Base-by-base conservation (phyloP, 106 monocot species). In the Dioscorea dumetorum region DNA sequence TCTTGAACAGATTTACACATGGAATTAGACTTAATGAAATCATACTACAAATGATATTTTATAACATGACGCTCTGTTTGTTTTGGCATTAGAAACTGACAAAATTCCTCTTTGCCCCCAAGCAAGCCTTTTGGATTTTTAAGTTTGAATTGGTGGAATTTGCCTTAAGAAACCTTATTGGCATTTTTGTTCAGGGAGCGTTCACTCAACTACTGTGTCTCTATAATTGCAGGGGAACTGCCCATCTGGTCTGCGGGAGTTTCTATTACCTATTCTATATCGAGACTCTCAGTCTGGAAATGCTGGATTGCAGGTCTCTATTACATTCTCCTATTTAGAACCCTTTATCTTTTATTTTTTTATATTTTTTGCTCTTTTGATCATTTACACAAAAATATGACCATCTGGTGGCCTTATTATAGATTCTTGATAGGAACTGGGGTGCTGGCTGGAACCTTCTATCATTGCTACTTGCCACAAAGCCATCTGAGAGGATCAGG, bases 361-460 rank as follows among this genome's bases (percentile, higher is more conserved):
- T n/a, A n/a, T n/a, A n/a, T 8, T 54, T 70, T 0, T 12, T 53
- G 57, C 18, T 22, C 7, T 50, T 52, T 22, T 61, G 14, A 20
- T 8, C 48, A 9, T 28, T 18, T 0, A 33, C 49, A 58, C 12
- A 19, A 20, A 41, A 41, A 41, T 41, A 8, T 41, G 10, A 41
- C 41, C 41, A 41, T 41, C 9, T 28, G 41, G 41, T 41, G 41
- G 6, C 41, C 5, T 73, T 62, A 12, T 68, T 69, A 62, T 68
- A 97, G 97, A 97, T 97, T 70, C 64, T 97, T 50, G 97, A 97
- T 73, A 84, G 92, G 59, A 86, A 92, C 48, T 97, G 97, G 92
- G 97, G 97, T 73, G 87, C 92, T 31, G 97, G 97, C 53, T 97
- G 97, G 97, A 92, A 97, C 70, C 92, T 97, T 71, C 70, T 97